Conservation (phyloP, 805 yeast genomes). For the Kregervanrija delftensis region DNA sequence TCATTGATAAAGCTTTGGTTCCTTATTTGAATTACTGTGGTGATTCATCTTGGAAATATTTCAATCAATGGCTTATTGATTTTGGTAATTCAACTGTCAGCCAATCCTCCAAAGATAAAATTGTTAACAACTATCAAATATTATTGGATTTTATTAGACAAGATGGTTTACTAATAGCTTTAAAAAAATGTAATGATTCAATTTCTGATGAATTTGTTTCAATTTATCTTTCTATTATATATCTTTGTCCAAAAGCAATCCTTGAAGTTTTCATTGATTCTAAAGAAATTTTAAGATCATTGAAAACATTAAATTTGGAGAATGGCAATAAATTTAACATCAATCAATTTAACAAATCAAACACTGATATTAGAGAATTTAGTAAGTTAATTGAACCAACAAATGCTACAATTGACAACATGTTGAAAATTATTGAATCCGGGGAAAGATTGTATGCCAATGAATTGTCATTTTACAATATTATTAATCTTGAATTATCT, state of each 20-base stretch:
- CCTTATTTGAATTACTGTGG: conserved; percentile 15
- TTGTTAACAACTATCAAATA: conserved; percentile 7
- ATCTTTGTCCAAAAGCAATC: conserved; percentile 20
- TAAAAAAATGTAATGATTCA: conserved; percentile 1
- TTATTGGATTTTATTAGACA: conserved; percentile 17
- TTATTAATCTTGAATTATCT: conserved; percentile 16
- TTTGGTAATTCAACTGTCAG: conserved; percentile 11
- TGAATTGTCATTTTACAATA: conserved; percentile 20
- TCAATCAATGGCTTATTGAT: conserved; percentile 17
- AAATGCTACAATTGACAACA: conserved; percentile 7
- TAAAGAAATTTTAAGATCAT: conserved; percentile 20
- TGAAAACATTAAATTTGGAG: conserved; percentile 10
- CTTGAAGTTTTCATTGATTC: conserved; percentile 18
- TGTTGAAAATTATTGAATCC: conserved; percentile 19
- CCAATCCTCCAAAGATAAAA: conserved; percentile 2
- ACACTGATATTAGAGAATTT: neutral
- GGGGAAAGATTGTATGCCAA: conserved; percentile 24
- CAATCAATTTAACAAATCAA: neutral
- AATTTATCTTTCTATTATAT: conserved; percentile 16
- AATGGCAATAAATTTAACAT: conserved; percentile 1
- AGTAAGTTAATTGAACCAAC: conserved; percentile 11
- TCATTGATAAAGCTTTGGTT: conserved; percentile 12
- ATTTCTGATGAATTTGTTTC: conserved; percentile 12
- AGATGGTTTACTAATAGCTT: conserved; percentile 12
- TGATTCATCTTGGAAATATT: conserved; percentile 9